phyloP scores from a whole-genome alignment of 2,329 filamentous ascomycete species.

The Hypocreales sp. region DNA sequence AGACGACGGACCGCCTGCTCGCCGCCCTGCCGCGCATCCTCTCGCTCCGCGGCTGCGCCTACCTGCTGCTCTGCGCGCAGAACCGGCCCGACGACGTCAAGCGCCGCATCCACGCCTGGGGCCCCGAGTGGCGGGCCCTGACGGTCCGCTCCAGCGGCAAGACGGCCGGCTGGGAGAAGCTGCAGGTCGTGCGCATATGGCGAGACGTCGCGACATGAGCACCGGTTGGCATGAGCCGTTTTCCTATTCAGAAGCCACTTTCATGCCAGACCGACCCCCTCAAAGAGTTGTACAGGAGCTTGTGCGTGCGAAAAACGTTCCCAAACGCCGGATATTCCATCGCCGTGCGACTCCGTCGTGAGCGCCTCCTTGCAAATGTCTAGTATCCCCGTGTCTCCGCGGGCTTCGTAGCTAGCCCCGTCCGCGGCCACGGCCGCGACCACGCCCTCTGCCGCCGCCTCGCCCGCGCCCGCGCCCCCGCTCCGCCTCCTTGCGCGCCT shows the following conservation, averaged over 20 bases:
- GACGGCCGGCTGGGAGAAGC: conserved; percentile 85
- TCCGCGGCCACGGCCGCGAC: conserved; percentile 25
- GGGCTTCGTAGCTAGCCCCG: conserved; percentile 7
- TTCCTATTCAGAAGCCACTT: conserved; percentile 1
- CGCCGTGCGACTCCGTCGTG: background rate
- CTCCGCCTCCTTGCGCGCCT: conserved; percentile 82
- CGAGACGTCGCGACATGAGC: conserved; percentile 20
- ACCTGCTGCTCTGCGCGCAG: conserved; percentile 78
- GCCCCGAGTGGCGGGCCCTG: conserved; percentile 51
- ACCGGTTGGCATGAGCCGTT: conserved; percentile 1
- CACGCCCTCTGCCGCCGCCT: conserved; percentile 34
- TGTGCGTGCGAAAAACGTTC: too few species aligned
- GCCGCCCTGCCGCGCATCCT: conserved; percentile 51
- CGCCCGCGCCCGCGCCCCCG: conserved; percentile 39
- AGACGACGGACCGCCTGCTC: conserved; percentile 71
- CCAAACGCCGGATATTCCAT: background rate
- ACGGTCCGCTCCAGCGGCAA: conserved; percentile 72
- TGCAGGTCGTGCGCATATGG: conserved; percentile 83
- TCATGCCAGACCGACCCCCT: conserved; percentile 1
- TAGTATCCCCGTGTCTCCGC: background rate
- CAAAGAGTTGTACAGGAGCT: conserved; percentile 2
- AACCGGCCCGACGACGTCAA: conserved; percentile 72
- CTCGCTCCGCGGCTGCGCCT: conserved; percentile 58
- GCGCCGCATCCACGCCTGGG: conserved; percentile 37
- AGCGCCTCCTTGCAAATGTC: too few species aligned